These are phyloP conservation scores for Stachybotrys echinatus DNA, from an alignment of 2,329 filamentous ascomycete species.

Conservation along the genomic window DNA sequence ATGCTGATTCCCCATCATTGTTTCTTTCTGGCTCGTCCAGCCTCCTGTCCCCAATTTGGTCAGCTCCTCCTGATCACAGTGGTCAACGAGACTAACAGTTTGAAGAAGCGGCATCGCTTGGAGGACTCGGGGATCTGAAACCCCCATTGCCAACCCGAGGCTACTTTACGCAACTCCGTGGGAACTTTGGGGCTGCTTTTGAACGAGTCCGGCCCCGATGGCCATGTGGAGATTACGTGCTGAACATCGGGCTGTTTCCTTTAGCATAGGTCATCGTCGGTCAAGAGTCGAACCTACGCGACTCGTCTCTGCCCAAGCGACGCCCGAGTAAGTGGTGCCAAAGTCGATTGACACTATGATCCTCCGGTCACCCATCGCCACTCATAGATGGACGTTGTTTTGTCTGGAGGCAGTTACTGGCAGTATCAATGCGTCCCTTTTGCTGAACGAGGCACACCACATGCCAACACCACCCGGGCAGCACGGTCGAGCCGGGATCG, in stretches of 20 bases:
- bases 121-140: conserved; percentile 39
- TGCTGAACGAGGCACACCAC: too few relatives aligned
- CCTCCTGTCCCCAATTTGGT: conserved; percentile 17
- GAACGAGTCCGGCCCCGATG: conserved; percentile 21
- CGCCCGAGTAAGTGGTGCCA: conserved; percentile 50
- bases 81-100: conserved; percentile 32
- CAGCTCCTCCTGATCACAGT: conserved; percentile 4
- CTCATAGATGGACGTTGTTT: neutral
- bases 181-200: conserved; percentile 40
- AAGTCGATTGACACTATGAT: conserved; percentile 51
- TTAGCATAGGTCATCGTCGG: conserved; percentile 13
- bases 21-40: conserved; percentile 25
- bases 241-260: conserved; percentile 30
- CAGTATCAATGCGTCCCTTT: too few relatives aligned
- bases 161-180: conserved; percentile 38
- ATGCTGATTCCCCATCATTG: conserved; percentile 26
- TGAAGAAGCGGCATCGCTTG: conserved; percentile 38
- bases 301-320: conserved; percentile 44
- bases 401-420: too few relatives aligned
- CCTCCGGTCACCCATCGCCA: conserved; percentile 27
- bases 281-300: conserved; percentile 19
- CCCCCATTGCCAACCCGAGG: conserved; percentile 41
- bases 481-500: too few relatives aligned
- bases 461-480: too few relatives aligned
- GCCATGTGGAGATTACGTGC: conserved; percentile 39